Conservation (phyloP, 1,284 basidiomycete species). For the Malassezia yamatoensis region DNA sequence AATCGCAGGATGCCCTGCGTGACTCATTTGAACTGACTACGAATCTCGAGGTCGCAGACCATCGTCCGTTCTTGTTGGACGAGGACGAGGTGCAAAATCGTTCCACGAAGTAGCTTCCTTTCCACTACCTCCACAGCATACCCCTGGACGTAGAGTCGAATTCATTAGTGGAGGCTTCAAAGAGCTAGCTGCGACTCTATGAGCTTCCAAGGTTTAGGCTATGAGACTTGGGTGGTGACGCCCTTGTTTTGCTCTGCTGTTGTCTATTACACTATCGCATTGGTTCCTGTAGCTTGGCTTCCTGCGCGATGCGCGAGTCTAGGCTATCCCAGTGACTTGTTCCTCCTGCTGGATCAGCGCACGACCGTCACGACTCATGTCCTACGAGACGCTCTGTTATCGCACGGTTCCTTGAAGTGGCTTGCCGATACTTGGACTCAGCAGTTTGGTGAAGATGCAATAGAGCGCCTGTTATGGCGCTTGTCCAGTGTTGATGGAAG, state of each 20-base stretch:
- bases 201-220: neutral
- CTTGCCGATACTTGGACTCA: neutral
- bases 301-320: neutral
- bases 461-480: slow-evolving; percentile 9
- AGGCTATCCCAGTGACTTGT: slow-evolving; percentile 13
- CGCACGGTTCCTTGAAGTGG: neutral
- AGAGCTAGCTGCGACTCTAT: too few relatives aligned
- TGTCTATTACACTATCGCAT: slow-evolving; percentile 3
- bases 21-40: slow-evolving; percentile 3
- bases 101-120: neutral
- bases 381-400: slow-evolving; percentile 9
- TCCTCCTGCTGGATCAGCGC: neutral
- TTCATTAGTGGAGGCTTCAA: neutral
- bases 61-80: neutral
- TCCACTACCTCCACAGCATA: slow-evolving; percentile 6
- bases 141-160: neutral
- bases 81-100: neutral
- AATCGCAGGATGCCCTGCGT: neutral
- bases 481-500: slow-evolving; percentile 15
- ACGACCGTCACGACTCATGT: slow-evolving; percentile 9
- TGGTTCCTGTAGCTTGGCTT: slow-evolving; percentile 4
- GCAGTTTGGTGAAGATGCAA: neutral
- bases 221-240: slow-evolving; percentile 2
- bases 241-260: neutral
- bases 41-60: neutral